Base-by-base conservation (phyloP, 106 monocot genomes). In the Cymbidium sinense region DNA sequence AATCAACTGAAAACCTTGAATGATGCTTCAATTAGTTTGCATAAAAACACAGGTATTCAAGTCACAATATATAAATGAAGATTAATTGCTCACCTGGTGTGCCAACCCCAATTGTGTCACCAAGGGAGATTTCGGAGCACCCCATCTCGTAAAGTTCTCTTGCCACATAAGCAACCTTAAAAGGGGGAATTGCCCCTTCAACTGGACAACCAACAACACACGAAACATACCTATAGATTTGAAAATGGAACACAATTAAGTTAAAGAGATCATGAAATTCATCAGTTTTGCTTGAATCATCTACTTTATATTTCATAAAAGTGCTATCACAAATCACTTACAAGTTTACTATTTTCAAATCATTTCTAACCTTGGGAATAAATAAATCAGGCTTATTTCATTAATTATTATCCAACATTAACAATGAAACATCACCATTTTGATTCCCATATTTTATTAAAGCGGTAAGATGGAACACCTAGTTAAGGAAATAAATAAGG, bases 31-130 rank as follows among this genome's bases (percentile, higher is more conserved):
- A 7, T 39, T 54, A 54, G 54, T 54, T 54, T 17, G 20, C 17
- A n/a, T 15, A 54, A 7, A 64, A 64, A 2, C 64, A 64, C 3
- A 23, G 27, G n/a, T 9, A 67, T 67, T 33, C 67, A 33, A 33
- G 17, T 33, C 13, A 17, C 2, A 33, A 29, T 33, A 67, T 31
- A 3, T 67, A 67, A 67, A 67, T 17, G 5, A 67, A 67, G 18
- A 67, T 17, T 33, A 67, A 11, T 34, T 72, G 61, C 76, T 34
- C 86, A 94, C 94, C 94, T 82, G 89, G 91, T 70, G 94, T 94
- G 21, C 94, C 94, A 79, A 94, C 89, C 23, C 94, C 94, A 78
- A 89, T 91, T 61, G 94, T 94, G 79, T 94, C 94, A 31, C 91
- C 94, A 58, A 94, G 94, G 78, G 94, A 94, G 62, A 94, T 91